A percentile compares a stretch with the other conserved stretches of the same genome.
These are phyloP conservation scores for Clavispora fructus DNA, from an alignment of 805 yeast species.

Conservation along the genomic window DNA sequence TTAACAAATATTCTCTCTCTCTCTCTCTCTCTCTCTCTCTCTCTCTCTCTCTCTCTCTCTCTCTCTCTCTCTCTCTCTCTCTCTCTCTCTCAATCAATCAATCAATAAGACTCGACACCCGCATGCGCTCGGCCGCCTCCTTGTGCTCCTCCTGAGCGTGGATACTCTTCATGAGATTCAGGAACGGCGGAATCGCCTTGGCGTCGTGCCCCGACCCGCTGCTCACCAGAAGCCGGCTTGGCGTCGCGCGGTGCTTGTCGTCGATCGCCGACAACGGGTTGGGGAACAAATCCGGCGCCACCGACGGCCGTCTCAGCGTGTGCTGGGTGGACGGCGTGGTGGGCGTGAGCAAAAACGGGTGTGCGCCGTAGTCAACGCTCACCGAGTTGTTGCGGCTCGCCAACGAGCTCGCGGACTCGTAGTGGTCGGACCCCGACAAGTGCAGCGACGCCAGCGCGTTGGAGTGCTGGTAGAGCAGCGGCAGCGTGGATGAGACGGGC, in stretches of 20 bases:
- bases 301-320: conserved; percentile 31
- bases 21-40: no score
- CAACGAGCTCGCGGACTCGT: background rate
- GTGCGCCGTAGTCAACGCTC: background rate
- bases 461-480: conserved; percentile 2
- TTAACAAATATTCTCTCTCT: no score
- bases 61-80: no score
- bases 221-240: conserved; percentile 2
- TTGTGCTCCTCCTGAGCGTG: conserved; percentile 2
- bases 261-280: conserved; percentile 20
- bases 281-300: conserved; percentile 42
- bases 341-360: conserved; percentile 1
- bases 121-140: conserved; percentile 2
- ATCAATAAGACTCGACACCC: conserved; percentile 13
- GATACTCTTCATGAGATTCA: conserved; percentile 6
- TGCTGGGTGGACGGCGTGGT: conserved; percentile 2
- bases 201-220: conserved; percentile 1
- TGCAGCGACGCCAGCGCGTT: conserved; percentile 1
- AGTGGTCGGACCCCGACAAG: background rate
- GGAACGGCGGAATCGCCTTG: conserved; percentile 7
- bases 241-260: background rate
- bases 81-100: conserved; percentile 4
- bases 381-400: conserved; percentile 2
- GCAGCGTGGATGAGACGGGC: conserved; percentile 1
- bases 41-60: no score